phyloP scores from a whole-genome alignment of 768 basidiomycete species.

The Lentinula guzmanii region DNA sequence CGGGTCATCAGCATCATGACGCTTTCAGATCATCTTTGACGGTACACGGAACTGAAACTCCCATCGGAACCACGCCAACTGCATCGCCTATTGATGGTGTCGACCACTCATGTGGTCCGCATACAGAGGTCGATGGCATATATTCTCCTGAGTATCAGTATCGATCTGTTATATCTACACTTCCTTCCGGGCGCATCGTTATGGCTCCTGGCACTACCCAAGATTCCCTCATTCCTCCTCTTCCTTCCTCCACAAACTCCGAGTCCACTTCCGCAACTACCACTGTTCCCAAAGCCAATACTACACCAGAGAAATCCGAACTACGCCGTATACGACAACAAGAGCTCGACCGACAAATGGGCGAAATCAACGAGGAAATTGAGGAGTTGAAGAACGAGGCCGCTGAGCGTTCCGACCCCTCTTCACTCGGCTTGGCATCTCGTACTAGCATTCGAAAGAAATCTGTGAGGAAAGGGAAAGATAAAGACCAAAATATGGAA shows the following conservation, averaged over 20 bases:
- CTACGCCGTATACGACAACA: not conserved
- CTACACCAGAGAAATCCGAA: not conserved
- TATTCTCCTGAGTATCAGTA: not conserved
- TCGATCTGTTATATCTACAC: not conserved
- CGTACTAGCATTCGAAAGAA: not conserved
- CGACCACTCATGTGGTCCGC: not conserved
- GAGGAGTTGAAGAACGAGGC: not conserved
- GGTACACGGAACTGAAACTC: not conserved
- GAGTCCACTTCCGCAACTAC: not conserved
- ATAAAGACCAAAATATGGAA: not conserved
- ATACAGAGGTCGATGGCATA: not conserved
- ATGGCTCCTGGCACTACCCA: not conserved
- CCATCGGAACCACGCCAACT: not conserved
- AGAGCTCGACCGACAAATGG: conserved; percentile 2
- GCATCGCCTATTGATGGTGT: not conserved
- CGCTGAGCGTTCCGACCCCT: not conserved
- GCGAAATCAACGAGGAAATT: not conserved
- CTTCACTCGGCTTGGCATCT: no score
- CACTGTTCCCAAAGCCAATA: no score
- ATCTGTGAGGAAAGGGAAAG: not conserved
- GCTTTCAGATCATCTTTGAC: not conserved
- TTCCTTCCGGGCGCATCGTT: not conserved
- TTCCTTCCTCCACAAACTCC: not conserved
- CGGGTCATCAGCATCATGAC: not conserved
- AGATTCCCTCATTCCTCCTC: not conserved